A percentile compares a stretch with the other conserved stretches of the same genome.
Evolutionary conservation across 2,329 filamentous ascomycete genomes (phyloP).

Genomic region (Juglanconis oblonga): DNA sequence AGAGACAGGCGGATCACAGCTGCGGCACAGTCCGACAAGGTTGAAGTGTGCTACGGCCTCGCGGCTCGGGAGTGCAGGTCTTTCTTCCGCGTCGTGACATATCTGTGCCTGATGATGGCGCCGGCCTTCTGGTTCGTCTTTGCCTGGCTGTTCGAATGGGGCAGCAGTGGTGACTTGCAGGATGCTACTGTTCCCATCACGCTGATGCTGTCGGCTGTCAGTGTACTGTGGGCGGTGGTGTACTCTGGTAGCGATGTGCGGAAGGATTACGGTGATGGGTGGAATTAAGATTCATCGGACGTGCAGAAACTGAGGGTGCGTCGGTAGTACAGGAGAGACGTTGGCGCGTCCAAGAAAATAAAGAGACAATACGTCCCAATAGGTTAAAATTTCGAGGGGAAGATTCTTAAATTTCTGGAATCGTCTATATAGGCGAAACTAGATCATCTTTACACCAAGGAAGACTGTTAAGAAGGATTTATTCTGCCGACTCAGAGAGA

Average conservation of each 20-base stretch:
- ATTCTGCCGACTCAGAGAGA: no score
- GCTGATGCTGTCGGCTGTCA: background rate
- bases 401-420: no score
- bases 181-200: background rate
- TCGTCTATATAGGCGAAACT: no score
- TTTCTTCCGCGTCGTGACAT: background rate
- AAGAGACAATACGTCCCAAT: no score
- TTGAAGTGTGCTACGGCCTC: background rate
- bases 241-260: constrained; percentile 3
- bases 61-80: background rate
- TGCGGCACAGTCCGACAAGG: background rate
- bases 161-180: background rate
- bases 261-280: background rate
- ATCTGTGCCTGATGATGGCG: background rate
- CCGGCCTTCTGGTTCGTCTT: background rate
- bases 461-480: no score
- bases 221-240: background rate
- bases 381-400: no score
- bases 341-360: no score
- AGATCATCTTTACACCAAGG: no score
- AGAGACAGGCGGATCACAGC: background rate
- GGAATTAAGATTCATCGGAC: background rate
- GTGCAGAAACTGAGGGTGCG: no score
- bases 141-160: constrained; percentile 1
- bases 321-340: no score